A percentile compares a stretch with the other conserved stretches of the same genome.
Conservation (phyloP, 805 yeast genomes). For the Kluyveromyces siamensis region DNA sequence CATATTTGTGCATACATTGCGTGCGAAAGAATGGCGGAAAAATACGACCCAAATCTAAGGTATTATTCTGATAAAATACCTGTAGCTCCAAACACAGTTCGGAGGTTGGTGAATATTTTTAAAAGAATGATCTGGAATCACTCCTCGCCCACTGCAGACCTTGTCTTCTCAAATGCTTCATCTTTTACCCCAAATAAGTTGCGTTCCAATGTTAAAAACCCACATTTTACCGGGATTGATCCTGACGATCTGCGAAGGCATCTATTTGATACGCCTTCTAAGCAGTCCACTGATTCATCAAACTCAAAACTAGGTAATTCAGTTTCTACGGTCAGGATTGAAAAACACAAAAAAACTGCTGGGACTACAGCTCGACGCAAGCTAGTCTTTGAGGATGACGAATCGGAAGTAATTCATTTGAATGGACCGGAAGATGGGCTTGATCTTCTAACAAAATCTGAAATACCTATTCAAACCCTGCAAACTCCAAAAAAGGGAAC, state of each 20-base stretch:
- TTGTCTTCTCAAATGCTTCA: conserved; percentile 19
- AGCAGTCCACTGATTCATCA: conserved; percentile 1
- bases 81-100: conserved; percentile 37
- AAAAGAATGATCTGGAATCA: conserved; percentile 31
- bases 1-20: conserved; percentile 63
- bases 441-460: not conserved
- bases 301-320: not conserved
- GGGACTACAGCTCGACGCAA: conserved; percentile 21
- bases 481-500: not conserved
- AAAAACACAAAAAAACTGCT: conserved; percentile 1
- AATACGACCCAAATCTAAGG: conserved; percentile 35
- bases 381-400: conserved; percentile 25
- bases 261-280: conserved; percentile 22
- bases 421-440: not conserved
- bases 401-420: not conserved
- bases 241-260: conserved; percentile 22
- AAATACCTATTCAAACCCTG: not conserved
- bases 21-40: conserved; percentile 38
- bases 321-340: conserved; percentile 5
- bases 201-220: conserved; percentile 14
- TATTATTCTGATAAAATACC: conserved; percentile 50
- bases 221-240: conserved; percentile 20
- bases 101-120: conserved; percentile 38
- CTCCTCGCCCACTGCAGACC: conserved; percentile 22
- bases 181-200: conserved; percentile 4